These are phyloP conservation scores for Chloris gayana DNA, from an alignment of 176 grass and related monocot species.

Conservation along the genomic window DNA sequence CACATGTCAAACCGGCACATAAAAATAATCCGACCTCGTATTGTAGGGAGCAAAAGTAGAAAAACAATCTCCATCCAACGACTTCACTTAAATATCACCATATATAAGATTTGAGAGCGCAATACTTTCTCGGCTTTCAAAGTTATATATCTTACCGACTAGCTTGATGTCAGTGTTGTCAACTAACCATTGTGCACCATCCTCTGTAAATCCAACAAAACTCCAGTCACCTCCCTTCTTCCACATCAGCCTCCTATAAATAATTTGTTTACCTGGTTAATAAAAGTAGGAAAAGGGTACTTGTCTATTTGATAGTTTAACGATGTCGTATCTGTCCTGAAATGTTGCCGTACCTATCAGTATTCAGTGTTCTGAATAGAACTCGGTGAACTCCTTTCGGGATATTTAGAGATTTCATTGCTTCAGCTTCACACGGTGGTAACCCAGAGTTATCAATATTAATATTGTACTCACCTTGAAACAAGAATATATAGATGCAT, in stretches of 20 bases:
- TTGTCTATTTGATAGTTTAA: neutral
- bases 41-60: neutral
- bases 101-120: neutral
- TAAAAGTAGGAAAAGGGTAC: too few relatives aligned
- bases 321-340: neutral
- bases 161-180: constrained; percentile 94
- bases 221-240: constrained; percentile 62
- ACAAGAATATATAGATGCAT: neutral
- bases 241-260: constrained; percentile 80
- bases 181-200: constrained; percentile 82
- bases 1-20: neutral
- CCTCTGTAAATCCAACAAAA: constrained; percentile 75
- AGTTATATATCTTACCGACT: constrained; percentile 55
- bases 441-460: too few relatives aligned
- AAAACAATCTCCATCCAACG: too few relatives aligned
- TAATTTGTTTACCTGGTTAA: constrained; percentile 13
- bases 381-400: constrained; percentile 73
- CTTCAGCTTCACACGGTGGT: constrained; percentile 50
- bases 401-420: constrained; percentile 76
- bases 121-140: neutral
- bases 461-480: too few relatives aligned
- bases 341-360: constrained; percentile 55
- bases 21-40: neutral
- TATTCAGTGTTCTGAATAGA: constrained; percentile 85
- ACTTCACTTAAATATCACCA: neutral